These are phyloP conservation scores for Sarcodon sp. DNA, from an alignment of 768 basidiomycete genomes.

Conservation along the genomic window DNA sequence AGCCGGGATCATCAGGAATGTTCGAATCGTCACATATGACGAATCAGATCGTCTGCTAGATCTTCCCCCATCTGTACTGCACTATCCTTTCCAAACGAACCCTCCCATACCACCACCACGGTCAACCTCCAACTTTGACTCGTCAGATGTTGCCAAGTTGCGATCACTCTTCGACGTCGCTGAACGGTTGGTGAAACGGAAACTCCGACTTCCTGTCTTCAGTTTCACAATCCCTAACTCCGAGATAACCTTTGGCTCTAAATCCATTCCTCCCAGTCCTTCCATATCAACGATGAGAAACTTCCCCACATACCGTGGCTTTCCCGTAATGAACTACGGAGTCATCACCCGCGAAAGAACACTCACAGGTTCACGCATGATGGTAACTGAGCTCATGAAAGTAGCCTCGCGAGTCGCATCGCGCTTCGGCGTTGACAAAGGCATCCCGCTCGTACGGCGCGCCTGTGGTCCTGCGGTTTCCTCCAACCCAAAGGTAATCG, in stretches of 20 bases:
- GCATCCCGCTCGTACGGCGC: conserved; percentile 56
- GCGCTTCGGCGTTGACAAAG: conserved; percentile 45
- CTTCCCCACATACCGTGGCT: conserved; percentile 24
- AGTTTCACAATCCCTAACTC: conserved; percentile 11
- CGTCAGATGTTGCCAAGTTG: conserved; percentile 13
- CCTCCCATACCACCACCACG: conserved; percentile 1
- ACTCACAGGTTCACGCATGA: conserved; percentile 29
- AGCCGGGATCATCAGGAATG: conserved; percentile 62
- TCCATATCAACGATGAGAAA: not conserved
- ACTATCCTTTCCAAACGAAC: conserved; percentile 33
- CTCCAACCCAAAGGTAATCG: conserved; percentile 19
- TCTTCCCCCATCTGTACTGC: not conserved
- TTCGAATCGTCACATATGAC: conserved; percentile 53
- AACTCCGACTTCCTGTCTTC: conserved; percentile 13
- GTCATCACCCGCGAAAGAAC: conserved; percentile 17
- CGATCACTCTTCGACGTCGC: conserved; percentile 17
- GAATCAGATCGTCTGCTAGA: conserved; percentile 44
- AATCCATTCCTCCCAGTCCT: conserved; percentile 14
- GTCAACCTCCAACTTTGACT: not conserved
- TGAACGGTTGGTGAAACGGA: conserved; percentile 1
- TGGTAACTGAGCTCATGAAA: conserved; percentile 79
- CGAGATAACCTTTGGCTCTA: conserved; percentile 14
- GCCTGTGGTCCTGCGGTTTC: conserved; percentile 18
- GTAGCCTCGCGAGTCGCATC: conserved; percentile 68
- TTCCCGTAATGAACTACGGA: conserved; percentile 35